Evolutionary conservation across 1,284 basidiomycete genomes (phyloP).

Genomic region (Stygiomarasmius scandens): DNA sequence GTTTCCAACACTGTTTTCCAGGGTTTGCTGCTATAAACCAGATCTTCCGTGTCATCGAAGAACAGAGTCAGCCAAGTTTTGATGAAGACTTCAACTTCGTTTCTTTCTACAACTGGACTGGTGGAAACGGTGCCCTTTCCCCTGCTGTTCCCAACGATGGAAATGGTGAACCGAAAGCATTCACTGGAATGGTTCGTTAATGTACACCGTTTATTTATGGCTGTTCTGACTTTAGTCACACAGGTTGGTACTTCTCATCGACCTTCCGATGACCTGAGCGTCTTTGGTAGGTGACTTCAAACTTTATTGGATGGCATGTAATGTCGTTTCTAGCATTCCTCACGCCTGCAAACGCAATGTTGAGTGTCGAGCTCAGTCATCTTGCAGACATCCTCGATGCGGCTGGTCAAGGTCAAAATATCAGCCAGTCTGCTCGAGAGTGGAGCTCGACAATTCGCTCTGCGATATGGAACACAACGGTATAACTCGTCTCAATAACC

Average conservation of each 20-base stretch:
- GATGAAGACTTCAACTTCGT: constrained; percentile 71
- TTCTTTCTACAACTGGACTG: constrained; percentile 82
- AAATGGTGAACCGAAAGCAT: constrained; percentile 69
- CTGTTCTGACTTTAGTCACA: too few species aligned
- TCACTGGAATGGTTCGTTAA: constrained; percentile 47
- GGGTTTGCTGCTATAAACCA: constrained; percentile 72
- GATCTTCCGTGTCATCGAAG: constrained; percentile 73
- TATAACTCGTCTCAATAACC: constrained; percentile 30
- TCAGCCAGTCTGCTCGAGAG: constrained; percentile 55
- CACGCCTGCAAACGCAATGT: constrained; percentile 79
- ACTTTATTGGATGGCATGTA: background rate
- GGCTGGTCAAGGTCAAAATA: constrained; percentile 46
- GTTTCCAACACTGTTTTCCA: too few species aligned
- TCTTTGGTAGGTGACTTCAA: constrained; percentile 51
- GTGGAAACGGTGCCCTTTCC: constrained; percentile 61
- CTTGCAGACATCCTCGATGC: constrained; percentile 63
- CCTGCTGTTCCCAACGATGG: constrained; percentile 67
- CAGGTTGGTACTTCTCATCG: constrained; percentile 74
- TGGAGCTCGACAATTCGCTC: constrained; percentile 63
- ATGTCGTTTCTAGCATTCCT: constrained; percentile 55
- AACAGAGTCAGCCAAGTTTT: constrained; percentile 75
- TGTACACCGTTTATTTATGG: too few species aligned
- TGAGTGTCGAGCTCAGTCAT: constrained; percentile 69
- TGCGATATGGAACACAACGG: constrained; percentile 68
- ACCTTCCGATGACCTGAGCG: constrained; percentile 74